Percentiles rank a stretch among this genome's conserved stretches.
Evolutionary conservation across 2,329 filamentous ascomycete genomes (phyloP).

Genomic region (Thielaviopsis ethacetica): DNA sequence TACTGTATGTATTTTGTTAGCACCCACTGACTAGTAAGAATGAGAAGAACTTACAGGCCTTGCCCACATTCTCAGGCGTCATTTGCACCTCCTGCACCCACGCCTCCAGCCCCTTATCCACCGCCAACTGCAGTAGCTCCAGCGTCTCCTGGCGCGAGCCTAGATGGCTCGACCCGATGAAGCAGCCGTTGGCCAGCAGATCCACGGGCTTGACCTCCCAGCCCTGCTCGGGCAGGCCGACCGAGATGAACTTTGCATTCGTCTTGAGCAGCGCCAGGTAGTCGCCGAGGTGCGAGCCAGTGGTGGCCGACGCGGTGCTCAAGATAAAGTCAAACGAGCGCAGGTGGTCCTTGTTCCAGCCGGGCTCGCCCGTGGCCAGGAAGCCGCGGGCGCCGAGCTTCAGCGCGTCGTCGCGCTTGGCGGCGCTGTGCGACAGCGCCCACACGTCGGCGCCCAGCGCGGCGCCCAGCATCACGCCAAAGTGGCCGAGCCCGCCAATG

Average conservation of each 20-base stretch:
- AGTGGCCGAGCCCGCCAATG: slow-evolving; percentile 54
- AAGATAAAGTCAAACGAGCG: slow-evolving; percentile 56
- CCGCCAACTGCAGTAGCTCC: slow-evolving; percentile 55
- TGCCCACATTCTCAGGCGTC: slow-evolving; percentile 38
- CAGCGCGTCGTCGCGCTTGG: slow-evolving; percentile 37
- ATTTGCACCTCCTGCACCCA: slow-evolving; percentile 64
- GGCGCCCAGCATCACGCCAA: slow-evolving; percentile 48
- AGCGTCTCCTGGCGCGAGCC: slow-evolving; percentile 55
- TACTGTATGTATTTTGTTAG: background rate
- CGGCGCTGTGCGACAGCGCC: slow-evolving; percentile 37
- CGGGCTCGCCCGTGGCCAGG: slow-evolving; percentile 35
- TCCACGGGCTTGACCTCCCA: slow-evolving; percentile 56
- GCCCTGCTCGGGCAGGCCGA: slow-evolving; percentile 63
- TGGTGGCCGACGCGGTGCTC: slow-evolving; percentile 52
- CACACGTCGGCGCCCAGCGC: slow-evolving; percentile 40
- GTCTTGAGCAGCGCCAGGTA: slow-evolving; percentile 72
- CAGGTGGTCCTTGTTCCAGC: slow-evolving; percentile 33
- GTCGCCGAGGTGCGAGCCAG: slow-evolving; percentile 48
- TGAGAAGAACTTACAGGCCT: slow-evolving; percentile 1
- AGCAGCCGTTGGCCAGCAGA: slow-evolving; percentile 57
- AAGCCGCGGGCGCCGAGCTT: slow-evolving; percentile 40
- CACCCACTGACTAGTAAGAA: too few relatives aligned
- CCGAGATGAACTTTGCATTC: slow-evolving; percentile 64
- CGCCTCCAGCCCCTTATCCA: slow-evolving; percentile 50
- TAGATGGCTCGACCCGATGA: slow-evolving; percentile 55